Conservation (phyloP, 2,329 filamentous ascomycete genomes). For the Ascochyta koolunga region DNA sequence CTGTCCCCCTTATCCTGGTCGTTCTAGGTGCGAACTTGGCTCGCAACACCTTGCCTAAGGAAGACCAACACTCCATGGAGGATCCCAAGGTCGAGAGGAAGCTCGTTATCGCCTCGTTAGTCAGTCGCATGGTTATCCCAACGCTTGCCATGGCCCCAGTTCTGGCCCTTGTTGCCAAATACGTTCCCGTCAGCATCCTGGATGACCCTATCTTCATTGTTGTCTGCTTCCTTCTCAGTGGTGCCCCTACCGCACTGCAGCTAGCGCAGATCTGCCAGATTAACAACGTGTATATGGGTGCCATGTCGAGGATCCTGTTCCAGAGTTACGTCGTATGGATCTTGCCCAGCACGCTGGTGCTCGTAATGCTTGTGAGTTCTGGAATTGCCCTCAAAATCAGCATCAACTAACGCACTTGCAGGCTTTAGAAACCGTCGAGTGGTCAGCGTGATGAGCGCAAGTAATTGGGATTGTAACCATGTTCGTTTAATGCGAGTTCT, state of each 20-base stretch:
- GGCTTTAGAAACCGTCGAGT: slow-evolving; percentile 86
- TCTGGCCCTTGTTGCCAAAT: slow-evolving; percentile 86
- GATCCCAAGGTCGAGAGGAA: slow-evolving; percentile 72
- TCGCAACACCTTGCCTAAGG: slow-evolving; percentile 80
- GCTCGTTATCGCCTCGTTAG: slow-evolving; percentile 81
- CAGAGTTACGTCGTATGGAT: slow-evolving; percentile 99
- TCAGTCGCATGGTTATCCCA: slow-evolving; percentile 91
- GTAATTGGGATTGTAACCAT: background rate
- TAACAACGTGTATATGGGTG: slow-evolving; percentile 92
- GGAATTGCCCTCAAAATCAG: background rate
- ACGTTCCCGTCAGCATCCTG: slow-evolving; percentile 87
- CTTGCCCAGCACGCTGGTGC: slow-evolving; percentile 84
- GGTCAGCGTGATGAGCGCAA: slow-evolving; percentile 62
- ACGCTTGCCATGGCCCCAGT: slow-evolving; percentile 92
- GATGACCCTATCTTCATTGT: slow-evolving; percentile 98
- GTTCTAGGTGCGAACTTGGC: slow-evolving; percentile 94
- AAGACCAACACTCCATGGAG: slow-evolving; percentile 69
- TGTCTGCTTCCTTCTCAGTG: slow-evolving; percentile 94
- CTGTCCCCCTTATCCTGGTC: slow-evolving; percentile 92
- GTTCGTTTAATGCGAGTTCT: background rate
- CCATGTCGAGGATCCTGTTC: slow-evolving; percentile 91
- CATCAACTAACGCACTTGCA: background rate
- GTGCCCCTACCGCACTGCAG: slow-evolving; percentile 91
- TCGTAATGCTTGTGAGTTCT: slow-evolving; percentile 76
- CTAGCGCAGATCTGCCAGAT: slow-evolving; percentile 98